Evolutionary conservation across 2,329 filamentous ascomycete species (phyloP).

Genomic region (Beauveria sp.): DNA sequence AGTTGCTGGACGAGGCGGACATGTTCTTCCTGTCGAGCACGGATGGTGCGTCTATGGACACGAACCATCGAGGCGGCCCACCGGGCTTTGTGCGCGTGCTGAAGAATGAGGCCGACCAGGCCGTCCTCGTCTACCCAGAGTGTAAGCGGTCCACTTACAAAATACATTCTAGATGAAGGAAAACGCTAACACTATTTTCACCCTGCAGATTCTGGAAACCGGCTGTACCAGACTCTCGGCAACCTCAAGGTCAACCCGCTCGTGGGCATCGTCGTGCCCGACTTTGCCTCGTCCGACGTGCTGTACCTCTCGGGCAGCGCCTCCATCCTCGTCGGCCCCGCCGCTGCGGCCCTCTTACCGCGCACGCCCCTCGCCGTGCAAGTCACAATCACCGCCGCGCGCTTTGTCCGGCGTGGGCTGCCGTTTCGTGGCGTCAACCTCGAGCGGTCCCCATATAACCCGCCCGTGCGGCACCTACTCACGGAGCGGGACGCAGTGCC

Average conservation of each 20-base stretch:
- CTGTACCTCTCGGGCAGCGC: slow-evolving; percentile 67
- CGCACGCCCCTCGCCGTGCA: slow-evolving; percentile 66
- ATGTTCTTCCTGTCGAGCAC: slow-evolving; percentile 71
- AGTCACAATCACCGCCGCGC: slow-evolving; percentile 52
- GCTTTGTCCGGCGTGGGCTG: slow-evolving; percentile 57
- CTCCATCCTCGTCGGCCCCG: slow-evolving; percentile 55
- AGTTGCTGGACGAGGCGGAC: slow-evolving; percentile 57
- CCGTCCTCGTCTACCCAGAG: slow-evolving; percentile 67
- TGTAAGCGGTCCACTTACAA: slow-evolving; percentile 31
- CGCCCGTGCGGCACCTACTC: slow-evolving; percentile 56
- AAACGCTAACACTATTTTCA: not conserved
- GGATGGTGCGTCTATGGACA: slow-evolving; percentile 66
- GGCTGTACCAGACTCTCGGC: slow-evolving; percentile 75
- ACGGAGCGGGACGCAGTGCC: slow-evolving; percentile 38
- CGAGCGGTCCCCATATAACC: slow-evolving; percentile 71
- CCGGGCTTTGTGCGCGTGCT: slow-evolving; percentile 66
- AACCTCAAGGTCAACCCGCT: slow-evolving; percentile 62
- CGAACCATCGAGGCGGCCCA: slow-evolving; percentile 71
- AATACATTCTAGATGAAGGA: too few relatives aligned
- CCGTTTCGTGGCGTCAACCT: slow-evolving; percentile 55
- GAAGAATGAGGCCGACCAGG: slow-evolving; percentile 39
- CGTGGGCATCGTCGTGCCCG: slow-evolving; percentile 64
- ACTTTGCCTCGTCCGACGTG: slow-evolving; percentile 64
- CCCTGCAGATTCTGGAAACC: slow-evolving; percentile 60
- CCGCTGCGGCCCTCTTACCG: slow-evolving; percentile 55